Base-by-base conservation (phyloP, 352 stramenopile species). In the Vaucheria bursata region DNA sequence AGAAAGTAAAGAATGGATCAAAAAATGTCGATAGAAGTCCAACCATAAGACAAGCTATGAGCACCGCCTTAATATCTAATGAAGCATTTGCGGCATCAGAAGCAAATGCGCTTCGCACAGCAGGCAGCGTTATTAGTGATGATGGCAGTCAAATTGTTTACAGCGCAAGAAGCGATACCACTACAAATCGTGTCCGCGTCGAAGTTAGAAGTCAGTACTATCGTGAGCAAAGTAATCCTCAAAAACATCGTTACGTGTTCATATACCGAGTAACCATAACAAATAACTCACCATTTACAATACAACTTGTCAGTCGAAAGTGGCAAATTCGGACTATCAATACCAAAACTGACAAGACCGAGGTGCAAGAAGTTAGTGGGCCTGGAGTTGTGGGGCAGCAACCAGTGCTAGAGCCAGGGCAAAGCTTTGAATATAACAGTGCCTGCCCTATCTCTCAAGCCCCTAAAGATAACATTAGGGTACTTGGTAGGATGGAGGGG, bases 371-470 rank as follows among this genome's bases (percentile, higher is more conserved):
- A 32, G 86, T 91, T 6, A 86, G 90, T 79, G 87, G 88, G 59
- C 85, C 87, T 0, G 88, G 87, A 35, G 87, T 93, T 18, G 89
- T 88, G 2, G 89, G 89, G 32, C 79, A 88, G 35, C 87, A 93
- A 65, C 89, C 88, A 0, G 86, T 91, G 8, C 79, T 93, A 7
- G 89, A 91, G 79, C 87, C 89, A 25, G 89, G 89, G 29, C 86
- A 91, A 81, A 87, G 80, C 37, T 92, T 92, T 77, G 87, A 91
- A 78, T 92, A 92, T 80, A 90, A 86, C 6, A 87, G 79, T n/a
- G 89, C 87, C 7, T 88, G 87, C 49, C 88, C 88, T 18, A 83
- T 92, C 52, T 87, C 68, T 33, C 77, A 73, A 50, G 49, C 59
- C 52, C 77, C 77, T 18, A 73, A 71, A 32, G 71, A 82, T 1